Evolutionary conservation across 148 eudicot genomes (phyloP).

Genomic region (Rhododendron henanense): DNA sequence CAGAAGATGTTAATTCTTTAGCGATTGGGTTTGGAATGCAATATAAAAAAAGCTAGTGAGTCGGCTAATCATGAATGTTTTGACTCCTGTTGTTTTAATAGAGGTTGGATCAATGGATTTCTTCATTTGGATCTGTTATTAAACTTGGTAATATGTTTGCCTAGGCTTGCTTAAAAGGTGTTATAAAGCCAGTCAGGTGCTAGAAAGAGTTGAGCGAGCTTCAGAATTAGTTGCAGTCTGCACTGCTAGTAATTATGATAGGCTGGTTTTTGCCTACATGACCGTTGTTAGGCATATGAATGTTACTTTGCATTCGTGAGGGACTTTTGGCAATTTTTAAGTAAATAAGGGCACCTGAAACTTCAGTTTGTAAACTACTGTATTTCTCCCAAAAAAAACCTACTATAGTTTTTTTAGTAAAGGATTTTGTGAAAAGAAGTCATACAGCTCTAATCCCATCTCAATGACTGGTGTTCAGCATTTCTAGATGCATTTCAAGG

Average conservation of each 20-base stretch:
- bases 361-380: neutral
- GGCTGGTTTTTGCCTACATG: neutral
- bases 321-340: neutral
- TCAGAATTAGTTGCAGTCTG: neutral
- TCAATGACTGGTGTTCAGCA: neutral
- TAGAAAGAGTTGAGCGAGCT: neutral
- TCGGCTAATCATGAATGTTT: neutral
- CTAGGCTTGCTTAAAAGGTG: neutral
- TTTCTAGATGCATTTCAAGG: neutral
- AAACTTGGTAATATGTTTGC: neutral
- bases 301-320: neutral
- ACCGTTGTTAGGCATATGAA: neutral
- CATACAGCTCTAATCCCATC: neutral
- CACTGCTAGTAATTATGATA: neutral
- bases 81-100: neutral
- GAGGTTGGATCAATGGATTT: neutral
- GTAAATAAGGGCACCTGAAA: neutral
- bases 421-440: neutral
- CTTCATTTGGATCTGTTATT: neutral
- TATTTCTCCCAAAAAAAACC: too few species aligned
- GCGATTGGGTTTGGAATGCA: neutral
- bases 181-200: neutral
- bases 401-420: neutral
- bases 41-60: neutral
- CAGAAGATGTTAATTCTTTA: neutral